Evolutionary conservation across 768 basidiomycete genomes (phyloP).

Genomic region (Podaxis sp.): DNA sequence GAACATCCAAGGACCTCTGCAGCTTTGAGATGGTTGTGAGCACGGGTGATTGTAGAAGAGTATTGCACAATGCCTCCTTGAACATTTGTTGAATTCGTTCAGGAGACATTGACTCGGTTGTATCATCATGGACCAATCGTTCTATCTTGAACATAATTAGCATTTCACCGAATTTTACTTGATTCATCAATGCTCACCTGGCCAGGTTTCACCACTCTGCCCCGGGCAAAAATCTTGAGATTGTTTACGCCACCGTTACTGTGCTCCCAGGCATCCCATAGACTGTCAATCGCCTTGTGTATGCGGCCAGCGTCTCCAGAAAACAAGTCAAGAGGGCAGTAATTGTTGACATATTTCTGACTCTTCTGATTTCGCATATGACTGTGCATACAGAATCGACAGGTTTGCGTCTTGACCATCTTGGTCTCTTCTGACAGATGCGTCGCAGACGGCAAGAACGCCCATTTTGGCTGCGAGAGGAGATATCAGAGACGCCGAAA

Average conservation of each 20-base stretch:
- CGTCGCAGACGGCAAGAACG: constrained; percentile 67
- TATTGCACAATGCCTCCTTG: constrained; percentile 39
- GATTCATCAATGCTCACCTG: constrained; percentile 34
- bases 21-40: constrained; percentile 51
- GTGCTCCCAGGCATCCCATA: constrained; percentile 72
- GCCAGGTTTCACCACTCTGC: constrained; percentile 51
- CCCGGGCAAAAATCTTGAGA: constrained; percentile 72
- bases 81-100: constrained; percentile 45
- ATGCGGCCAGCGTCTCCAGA: constrained; percentile 64
- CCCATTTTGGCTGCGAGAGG: constrained; percentile 87
- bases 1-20: constrained; percentile 72
- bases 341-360: constrained; percentile 38
- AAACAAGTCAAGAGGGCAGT: constrained; percentile 91
- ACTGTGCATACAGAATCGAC: constrained; percentile 91
- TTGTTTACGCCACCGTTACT: constrained; percentile 74
- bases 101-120: constrained; percentile 11
- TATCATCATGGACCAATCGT: constrained; percentile 21
- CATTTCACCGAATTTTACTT: background rate
- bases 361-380: constrained; percentile 42
- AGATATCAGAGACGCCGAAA: constrained; percentile 1
- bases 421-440: constrained; percentile 59
- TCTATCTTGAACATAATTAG: constrained; percentile 18
- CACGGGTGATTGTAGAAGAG: constrained; percentile 47
- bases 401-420: constrained; percentile 62
- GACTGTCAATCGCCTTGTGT: constrained; percentile 52